phyloP scores from a whole-genome alignment of 768 basidiomycete species.

The Suillus cothurnatus region DNA sequence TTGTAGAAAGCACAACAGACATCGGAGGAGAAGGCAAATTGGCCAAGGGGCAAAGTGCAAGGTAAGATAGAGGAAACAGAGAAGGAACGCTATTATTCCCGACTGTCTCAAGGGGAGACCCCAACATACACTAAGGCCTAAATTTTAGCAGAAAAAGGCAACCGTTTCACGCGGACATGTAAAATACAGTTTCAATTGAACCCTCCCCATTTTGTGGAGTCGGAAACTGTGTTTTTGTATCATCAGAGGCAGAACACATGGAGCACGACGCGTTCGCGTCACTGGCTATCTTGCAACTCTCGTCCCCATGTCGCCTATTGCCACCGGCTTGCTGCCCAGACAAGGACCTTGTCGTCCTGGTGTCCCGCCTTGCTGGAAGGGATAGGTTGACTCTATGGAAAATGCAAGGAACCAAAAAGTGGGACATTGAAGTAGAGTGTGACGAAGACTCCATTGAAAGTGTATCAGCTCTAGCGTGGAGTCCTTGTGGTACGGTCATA shows the following conservation, averaged over 20 bases:
- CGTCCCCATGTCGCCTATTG: slow-evolving; percentile 59
- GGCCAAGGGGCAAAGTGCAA: too few relatives aligned
- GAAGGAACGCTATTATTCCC: too few relatives aligned
- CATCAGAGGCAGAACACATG: slow-evolving; percentile 30
- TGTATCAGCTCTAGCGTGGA: slow-evolving; percentile 72
- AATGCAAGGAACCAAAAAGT: slow-evolving; percentile 75
- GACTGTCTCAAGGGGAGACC: too few relatives aligned
- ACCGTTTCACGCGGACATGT: neutral
- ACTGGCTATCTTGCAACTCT: slow-evolving; percentile 58
- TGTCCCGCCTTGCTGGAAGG: slow-evolving; percentile 66
- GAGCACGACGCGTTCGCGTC: slow-evolving; percentile 51
- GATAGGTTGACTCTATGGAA: slow-evolving; percentile 82
- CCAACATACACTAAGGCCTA: too few relatives aligned
- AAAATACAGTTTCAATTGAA: too few relatives aligned
- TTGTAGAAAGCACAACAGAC: too few relatives aligned
- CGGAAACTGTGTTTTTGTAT: neutral
- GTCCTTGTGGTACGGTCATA: slow-evolving; percentile 67
- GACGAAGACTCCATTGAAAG: slow-evolving; percentile 47
- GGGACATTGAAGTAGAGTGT: slow-evolving; percentile 74
- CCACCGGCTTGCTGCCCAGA: slow-evolving; percentile 78
- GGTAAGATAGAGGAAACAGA: too few relatives aligned
- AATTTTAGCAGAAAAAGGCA: neutral
- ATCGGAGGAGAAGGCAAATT: too few relatives aligned
- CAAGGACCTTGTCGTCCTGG: slow-evolving; percentile 74
- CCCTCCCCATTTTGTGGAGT: too few relatives aligned